Conservation (phyloP, 192 early-diverging fungal species). For the Piromyces sp. region DNA sequence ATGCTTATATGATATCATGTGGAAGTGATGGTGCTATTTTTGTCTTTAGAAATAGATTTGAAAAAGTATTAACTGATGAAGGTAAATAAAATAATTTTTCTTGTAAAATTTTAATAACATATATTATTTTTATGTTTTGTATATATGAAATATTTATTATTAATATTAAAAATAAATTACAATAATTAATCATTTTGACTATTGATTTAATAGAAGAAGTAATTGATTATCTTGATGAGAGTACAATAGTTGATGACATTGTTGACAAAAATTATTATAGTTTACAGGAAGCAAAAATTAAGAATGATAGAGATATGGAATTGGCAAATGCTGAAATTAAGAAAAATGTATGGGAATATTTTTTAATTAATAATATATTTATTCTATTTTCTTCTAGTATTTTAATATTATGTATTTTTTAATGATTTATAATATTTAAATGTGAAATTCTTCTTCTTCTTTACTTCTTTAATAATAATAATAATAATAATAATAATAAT, state of each 20-base stretch:
- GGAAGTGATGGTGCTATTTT: conserved; percentile 38
- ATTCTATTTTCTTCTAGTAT: too few relatives aligned
- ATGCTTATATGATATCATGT: conserved; percentile 20
- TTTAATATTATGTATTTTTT: too few relatives aligned
- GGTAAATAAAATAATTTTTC: background rate
- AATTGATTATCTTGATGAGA: background rate
- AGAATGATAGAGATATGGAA: conserved; percentile 35
- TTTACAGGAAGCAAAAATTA: conserved; percentile 39
- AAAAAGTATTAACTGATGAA: background rate
- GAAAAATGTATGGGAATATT: conserved; percentile 23
- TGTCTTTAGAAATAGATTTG: conserved; percentile 6
- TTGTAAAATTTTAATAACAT: too few relatives aligned
- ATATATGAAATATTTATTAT: too few relatives aligned
- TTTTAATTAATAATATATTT: too few relatives aligned
- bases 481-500: too few relatives aligned
- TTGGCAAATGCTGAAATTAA: conserved; percentile 26
- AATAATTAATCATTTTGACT: too few relatives aligned
- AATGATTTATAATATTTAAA: too few relatives aligned
- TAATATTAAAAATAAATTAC: too few relatives aligned
- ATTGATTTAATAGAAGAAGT: background rate
- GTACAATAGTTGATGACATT: conserved; percentile 18
- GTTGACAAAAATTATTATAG: conserved; percentile 24
- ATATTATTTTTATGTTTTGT: too few relatives aligned
- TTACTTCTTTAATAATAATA: too few relatives aligned
- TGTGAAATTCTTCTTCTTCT: too few relatives aligned